Percentiles rank a stretch among this genome's conserved stretches.
Conservation (phyloP, 129 eudicot genomes). For the Ambrosia artemisiifolia region DNA sequence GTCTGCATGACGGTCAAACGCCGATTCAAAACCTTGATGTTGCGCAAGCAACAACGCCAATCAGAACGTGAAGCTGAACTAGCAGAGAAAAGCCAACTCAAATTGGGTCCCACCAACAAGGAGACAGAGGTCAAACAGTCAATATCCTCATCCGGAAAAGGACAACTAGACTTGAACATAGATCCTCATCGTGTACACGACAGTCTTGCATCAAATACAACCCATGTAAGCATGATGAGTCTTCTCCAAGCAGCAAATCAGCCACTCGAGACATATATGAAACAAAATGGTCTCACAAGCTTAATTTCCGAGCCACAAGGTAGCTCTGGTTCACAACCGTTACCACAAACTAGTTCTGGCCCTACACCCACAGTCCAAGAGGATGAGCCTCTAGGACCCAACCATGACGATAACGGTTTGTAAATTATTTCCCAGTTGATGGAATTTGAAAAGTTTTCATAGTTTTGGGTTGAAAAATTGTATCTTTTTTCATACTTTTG, state of each 20-base stretch:
- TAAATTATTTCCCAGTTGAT: constrained; percentile 12
- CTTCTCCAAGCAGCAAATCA: constrained; percentile 78
- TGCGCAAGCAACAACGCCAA: constrained; percentile 89
- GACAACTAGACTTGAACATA: constrained; percentile 54
- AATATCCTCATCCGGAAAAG: constrained; percentile 31
- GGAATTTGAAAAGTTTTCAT: constrained; percentile 14
- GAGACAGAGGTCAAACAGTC: constrained; percentile 43
- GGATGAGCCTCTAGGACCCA: constrained; percentile 40
- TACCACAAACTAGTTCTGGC: constrained; percentile 39
- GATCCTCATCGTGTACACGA: constrained; percentile 51
- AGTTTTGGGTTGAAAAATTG: constrained; percentile 21
- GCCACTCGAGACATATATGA: constrained; percentile 72
- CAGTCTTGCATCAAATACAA: constrained; percentile 14
- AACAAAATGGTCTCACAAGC: constrained; percentile 81
- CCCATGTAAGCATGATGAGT: constrained; percentile 67
- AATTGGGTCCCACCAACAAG: constrained; percentile 41
- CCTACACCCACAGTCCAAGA: constrained; percentile 29
- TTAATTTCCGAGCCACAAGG: constrained; percentile 60
- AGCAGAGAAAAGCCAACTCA: constrained; percentile 47
- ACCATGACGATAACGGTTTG: constrained; percentile 36
- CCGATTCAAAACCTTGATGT: constrained; percentile 83
- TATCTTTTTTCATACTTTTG: not conserved
- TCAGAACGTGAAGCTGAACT: constrained; percentile 92
- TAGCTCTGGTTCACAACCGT: constrained; percentile 51
- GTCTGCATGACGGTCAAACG: constrained; percentile 95